Conservation (phyloP, 2,329 filamentous ascomycete species). For the Phyllosticta citrichinensis region DNA sequence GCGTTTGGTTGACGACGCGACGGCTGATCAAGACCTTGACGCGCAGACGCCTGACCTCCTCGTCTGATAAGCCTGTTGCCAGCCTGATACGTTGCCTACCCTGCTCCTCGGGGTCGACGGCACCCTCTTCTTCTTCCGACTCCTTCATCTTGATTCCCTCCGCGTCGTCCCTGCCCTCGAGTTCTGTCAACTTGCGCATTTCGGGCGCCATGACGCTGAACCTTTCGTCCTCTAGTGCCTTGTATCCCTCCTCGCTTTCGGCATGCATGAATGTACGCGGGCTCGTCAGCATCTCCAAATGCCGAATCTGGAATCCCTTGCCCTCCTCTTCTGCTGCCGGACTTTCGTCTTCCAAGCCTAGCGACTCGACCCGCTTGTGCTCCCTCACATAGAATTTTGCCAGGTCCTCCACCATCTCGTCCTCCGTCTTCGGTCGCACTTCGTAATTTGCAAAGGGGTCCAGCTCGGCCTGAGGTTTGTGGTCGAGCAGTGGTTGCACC, state of each 20-base stretch:
- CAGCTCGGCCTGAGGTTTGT: slow-evolving; percentile 1
- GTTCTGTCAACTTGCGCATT: slow-evolving; percentile 36
- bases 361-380: slow-evolving; percentile 1
- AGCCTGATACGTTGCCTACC: slow-evolving; percentile 43
- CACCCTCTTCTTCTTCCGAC: slow-evolving; percentile 2
- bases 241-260: slow-evolving; percentile 39
- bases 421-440: slow-evolving; percentile 18
- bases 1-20: slow-evolving; percentile 80
- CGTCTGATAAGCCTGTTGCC: slow-evolving; percentile 44
- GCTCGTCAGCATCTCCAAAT: slow-evolving; percentile 30
- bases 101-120: slow-evolving; percentile 26
- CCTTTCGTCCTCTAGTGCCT: slow-evolving; percentile 39
- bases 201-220: slow-evolving; percentile 39
- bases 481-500: slow-evolving; percentile 67
- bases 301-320: slow-evolving; percentile 31
- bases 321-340: slow-evolving; percentile 33
- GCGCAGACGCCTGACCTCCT: slow-evolving; percentile 43
- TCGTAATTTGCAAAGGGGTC: slow-evolving; percentile 5
- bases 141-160: slow-evolving; percentile 26
- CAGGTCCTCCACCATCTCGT: slow-evolving; percentile 5
- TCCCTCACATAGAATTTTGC: slow-evolving; percentile 4
- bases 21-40: slow-evolving; percentile 66
- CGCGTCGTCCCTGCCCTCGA: slow-evolving; percentile 25
- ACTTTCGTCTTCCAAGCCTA: neutral
- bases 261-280: slow-evolving; percentile 37